Base-by-base conservation (phyloP, 345 rosid genomes). In the Laguncularia racemosa region DNA sequence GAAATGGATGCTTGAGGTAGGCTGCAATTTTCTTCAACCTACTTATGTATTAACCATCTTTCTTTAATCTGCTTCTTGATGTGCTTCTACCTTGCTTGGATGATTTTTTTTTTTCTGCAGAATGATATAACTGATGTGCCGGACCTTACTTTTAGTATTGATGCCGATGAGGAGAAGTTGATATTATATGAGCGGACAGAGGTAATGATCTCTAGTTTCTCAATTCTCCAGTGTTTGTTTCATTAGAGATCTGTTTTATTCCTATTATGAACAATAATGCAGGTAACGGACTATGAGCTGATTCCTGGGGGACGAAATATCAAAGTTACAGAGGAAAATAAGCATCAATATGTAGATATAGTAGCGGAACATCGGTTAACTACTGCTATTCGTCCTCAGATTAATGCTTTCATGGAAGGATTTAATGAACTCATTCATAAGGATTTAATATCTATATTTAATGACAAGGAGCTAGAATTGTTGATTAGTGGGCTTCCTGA, bases 1-100 rank as follows among this genome's bases (percentile, higher is more conserved):
- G 48, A 92, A 92, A 74, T 92, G 98, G 98, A 86, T 89, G 96
- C 91, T 92, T 48, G 96, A 92, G 98, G 98, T 92, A 73, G 59
- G 59, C 51, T 15, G 38, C 21, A 15, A 26, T 23, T 55, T 45
- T 45, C 21, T 20, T 51, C 54, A 52, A 14, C 12, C 14, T 44
- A 5, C 53, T 26, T 64, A 16, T 17, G 28, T 26, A 10, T 43
- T 23, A 53, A 33, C 6, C 49, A 13, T 17, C 26, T 2, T 14
- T 16, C n/a, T 7, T 26, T 3, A 6, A 12, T 17, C 17, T 46
- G 21, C 58, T 14, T 44, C n/a, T n/a, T 52, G 23, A 46, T 20
- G 46, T 48, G 44, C 51, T 52, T 21, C 48, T 52, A 20, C 48
- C 45, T 33, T n/a, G 44, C 16, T 66, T 60, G 53, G 9, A 21